Conservation (phyloP, 805 yeast genomes). For the Cyberlindnera sargentensis region DNA sequence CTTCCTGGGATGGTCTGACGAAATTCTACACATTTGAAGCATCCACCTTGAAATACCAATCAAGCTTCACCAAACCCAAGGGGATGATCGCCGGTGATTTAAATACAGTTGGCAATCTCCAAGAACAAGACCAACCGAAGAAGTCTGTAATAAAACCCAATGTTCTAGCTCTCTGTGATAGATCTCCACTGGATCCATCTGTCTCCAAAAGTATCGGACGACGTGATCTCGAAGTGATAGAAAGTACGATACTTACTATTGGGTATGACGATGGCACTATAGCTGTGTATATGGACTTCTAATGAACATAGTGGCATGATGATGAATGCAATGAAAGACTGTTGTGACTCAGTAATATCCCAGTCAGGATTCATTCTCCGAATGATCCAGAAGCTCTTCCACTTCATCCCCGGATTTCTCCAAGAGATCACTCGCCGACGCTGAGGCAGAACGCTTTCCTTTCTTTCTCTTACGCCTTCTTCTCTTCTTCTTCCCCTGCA, state of each 20-base stretch:
- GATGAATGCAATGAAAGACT: background rate
- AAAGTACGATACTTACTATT: conserved; percentile 31
- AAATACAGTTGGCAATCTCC: conserved; percentile 24
- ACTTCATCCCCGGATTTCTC: background rate
- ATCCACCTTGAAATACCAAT: conserved; percentile 12
- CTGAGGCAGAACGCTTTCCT: background rate
- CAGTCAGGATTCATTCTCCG: conserved; percentile 4
- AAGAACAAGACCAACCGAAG: conserved; percentile 19
- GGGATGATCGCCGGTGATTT: conserved; percentile 22
- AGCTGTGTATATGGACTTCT: conserved; percentile 27
- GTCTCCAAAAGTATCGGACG: conserved; percentile 8
- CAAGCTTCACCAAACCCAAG: conserved; percentile 19
- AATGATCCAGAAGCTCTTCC: background rate
- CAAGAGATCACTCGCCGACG: too few relatives aligned
- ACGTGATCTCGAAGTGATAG: conserved; percentile 17
- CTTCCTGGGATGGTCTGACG: conserved; percentile 47
- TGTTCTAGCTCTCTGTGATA: conserved; percentile 17
- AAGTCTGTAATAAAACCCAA: conserved; percentile 23
- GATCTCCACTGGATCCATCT: background rate
- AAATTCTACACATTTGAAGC: conserved; percentile 26
- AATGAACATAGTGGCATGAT: background rate
- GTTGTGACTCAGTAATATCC: background rate
- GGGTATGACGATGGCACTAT: conserved; percentile 54
- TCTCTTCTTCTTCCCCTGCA: conserved; percentile 6
- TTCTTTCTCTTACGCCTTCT: conserved; percentile 13